A percentile compares a stretch with the other conserved stretches of the same genome.
Conservation (phyloP, 1,284 basidiomycete species). For the Pulchroboletus neoregius region DNA sequence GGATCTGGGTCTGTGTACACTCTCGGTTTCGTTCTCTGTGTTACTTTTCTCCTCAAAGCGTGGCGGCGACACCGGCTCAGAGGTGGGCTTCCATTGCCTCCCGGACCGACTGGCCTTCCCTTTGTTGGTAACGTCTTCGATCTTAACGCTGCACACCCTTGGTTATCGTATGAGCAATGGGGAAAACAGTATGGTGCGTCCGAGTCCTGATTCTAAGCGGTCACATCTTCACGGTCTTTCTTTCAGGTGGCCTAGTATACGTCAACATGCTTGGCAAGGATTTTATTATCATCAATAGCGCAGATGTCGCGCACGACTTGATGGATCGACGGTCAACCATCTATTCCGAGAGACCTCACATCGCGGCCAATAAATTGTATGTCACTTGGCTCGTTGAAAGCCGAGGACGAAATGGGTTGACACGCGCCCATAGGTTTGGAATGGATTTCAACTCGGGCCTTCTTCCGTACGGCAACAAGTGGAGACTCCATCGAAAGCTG, state of each 20-base stretch:
- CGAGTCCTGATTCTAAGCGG: background rate
- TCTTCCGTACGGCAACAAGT: constrained; percentile 25
- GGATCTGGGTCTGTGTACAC: constrained; percentile 6
- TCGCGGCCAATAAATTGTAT: constrained; percentile 23
- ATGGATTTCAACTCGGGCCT: constrained; percentile 30
- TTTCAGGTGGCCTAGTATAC: constrained; percentile 36
- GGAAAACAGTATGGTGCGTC: constrained; percentile 29
- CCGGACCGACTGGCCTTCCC: constrained; percentile 30
- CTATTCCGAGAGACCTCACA: constrained; percentile 42
- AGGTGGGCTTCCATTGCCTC: constrained; percentile 26
- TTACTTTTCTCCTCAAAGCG: background rate
- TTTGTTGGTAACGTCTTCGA: constrained; percentile 27
- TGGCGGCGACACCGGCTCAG: constrained; percentile 20
- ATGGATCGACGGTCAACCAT: constrained; percentile 39
- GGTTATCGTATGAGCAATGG: constrained; percentile 33
- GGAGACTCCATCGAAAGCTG: constrained; percentile 28
- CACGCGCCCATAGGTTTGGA: constrained; percentile 24
- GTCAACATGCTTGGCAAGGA: constrained; percentile 35
- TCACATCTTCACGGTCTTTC: background rate
- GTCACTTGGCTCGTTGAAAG: background rate
- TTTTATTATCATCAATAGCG: constrained; percentile 39
- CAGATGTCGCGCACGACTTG: constrained; percentile 37
- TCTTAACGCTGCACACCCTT: constrained; percentile 19
- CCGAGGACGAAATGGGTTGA: background rate
- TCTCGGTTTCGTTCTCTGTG: constrained; percentile 11